Evolutionary conservation across 768 basidiomycete genomes (phyloP).

Genomic region (Lactarius trivialis): DNA sequence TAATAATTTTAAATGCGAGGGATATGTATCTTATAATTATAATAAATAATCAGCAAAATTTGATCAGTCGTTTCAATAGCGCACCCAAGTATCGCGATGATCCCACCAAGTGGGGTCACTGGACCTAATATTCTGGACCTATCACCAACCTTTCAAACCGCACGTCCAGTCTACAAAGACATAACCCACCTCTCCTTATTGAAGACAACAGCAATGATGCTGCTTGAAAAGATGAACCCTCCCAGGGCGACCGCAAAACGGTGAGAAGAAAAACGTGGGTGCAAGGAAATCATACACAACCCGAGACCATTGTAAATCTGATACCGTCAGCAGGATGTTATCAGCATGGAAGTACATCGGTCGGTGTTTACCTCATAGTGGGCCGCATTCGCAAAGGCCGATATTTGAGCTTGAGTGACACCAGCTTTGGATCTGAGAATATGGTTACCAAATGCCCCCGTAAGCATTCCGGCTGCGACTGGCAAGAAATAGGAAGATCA

Average conservation of each 20-base stretch:
- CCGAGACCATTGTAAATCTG: constrained; percentile 65
- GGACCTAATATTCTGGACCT: constrained; percentile 53
- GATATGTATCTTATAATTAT: constrained; percentile 45
- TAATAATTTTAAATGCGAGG: constrained; percentile 36
- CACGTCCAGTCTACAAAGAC: not conserved
- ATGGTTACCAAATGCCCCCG: constrained; percentile 68
- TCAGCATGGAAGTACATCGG: not conserved
- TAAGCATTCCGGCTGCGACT: constrained; percentile 46
- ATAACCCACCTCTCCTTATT: constrained; percentile 37
- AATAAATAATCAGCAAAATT: not conserved
- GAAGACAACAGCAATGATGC: constrained; percentile 51
- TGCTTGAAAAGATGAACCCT: constrained; percentile 53
- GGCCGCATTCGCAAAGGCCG: constrained; percentile 56
- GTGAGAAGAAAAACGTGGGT: constrained; percentile 53
- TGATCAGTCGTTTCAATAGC: constrained; percentile 22
- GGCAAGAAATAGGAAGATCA: not conserved
- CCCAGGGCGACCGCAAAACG: constrained; percentile 59
- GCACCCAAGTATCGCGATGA: constrained; percentile 63
- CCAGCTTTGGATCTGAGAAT: constrained; percentile 43
- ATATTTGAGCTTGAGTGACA: constrained; percentile 45
- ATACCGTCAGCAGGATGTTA: not conserved
- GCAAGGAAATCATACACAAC: constrained; percentile 53
- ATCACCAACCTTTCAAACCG: not conserved
- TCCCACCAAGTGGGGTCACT: constrained; percentile 60
- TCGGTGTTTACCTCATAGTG: constrained; percentile 46